Evolutionary conservation across 176 grass and related monocot species (phyloP), one percentile per base, ranked within the genome.

Genomic region (Stipa capillata): DNA sequence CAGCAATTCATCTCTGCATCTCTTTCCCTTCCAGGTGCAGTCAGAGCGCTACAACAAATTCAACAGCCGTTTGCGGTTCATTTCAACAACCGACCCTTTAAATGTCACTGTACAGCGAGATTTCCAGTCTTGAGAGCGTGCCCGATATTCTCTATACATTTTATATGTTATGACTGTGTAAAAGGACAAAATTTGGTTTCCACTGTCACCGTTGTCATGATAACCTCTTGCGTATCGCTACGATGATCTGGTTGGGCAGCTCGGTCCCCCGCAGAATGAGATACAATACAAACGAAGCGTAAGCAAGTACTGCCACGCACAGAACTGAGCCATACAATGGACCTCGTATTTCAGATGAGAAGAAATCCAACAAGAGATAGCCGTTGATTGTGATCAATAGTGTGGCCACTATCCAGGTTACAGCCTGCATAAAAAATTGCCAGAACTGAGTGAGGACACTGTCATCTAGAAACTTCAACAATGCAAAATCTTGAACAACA

Each of bases 361-460:
- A 89, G 78, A 99, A 99, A 72, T 95, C 96, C 78, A 99, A 41
- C 87, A 99, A 79, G 25, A 99, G 87, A 64, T 95, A 95, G 18
- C 88, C 88, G 1, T 99, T 99, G 82, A 99, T 95, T 31, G 83
- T 88, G 52, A 99, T 95, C 54, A 99, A 60, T 14, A 95, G 70
- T n/a, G 92, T 72, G 2, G 92, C 90, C 10, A 99, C 92, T 10
- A 82, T 94, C 96, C 96, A 99, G 13, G 92, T 95, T 71, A 95
- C 74, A 52, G 88, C 89, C 96, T 99, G 77, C 69, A 53, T 59
- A 72, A 81, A n/a, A 79, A 48, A 79, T n/a, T 55, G 47, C 3
- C 44, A 48, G 0, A 66, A 28, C 13, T 15, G 0, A 32, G 35
- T 76, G 6, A 70, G 76, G 36, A 66, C 4, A 69, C n/a, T n/a